Evolutionary conservation across 139 green algal genomes (phyloP), one percentile per base, ranked within the genome.

Genomic region (Raphidocelis subcapitata): DNA sequence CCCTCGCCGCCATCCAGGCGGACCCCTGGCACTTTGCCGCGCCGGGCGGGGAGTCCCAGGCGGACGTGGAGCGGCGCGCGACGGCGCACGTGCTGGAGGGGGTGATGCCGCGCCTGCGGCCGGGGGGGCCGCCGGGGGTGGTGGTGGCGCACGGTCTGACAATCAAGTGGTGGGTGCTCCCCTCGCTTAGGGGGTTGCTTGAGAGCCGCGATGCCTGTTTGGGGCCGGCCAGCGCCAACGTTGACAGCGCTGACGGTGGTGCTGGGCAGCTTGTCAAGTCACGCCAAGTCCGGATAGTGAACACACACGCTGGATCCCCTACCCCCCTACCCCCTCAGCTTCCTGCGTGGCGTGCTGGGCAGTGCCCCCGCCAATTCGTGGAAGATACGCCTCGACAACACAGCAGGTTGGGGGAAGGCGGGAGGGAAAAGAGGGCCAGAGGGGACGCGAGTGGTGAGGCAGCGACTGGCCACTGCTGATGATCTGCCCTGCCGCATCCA

Each of bases 161-260:
- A 49, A 81, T 81, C 57, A 81, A 81, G 23, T 81, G 75, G 75
- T 81, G 75, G 57, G 75, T 16, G 15, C n/a, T n/a, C n/a, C n/a
- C n/a, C n/a, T n/a, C n/a, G n/a, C n/a, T n/a, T n/a, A n/a, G n/a
- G n/a, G n/a, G n/a, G n/a, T n/a, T n/a, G n/a, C n/a, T n/a, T n/a
- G 24, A 4, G 14, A 46, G 20, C 35, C 8, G 20, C n/a, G 49
- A 64, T 28, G 31, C 2, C 29, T 51, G 16, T 18, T 16, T 67
- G 31, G 54, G n/a, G n/a, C n/a, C n/a, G n/a, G n/a, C n/a, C n/a
- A n/a, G n/a, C n/a, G n/a, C n/a, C n/a, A n/a, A n/a, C n/a, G n/a
- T n/a, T n/a, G n/a, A n/a, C n/a, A n/a, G n/a, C n/a, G n/a, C n/a
- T n/a, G n/a, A n/a, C n/a, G n/a, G n/a, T n/a, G n/a, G n/a, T n/a